Percentiles rank a stretch among this genome's conserved stretches.
Conservation (phyloP, 2,329 filamentous ascomycete species). For the Ramularia endophylla region DNA sequence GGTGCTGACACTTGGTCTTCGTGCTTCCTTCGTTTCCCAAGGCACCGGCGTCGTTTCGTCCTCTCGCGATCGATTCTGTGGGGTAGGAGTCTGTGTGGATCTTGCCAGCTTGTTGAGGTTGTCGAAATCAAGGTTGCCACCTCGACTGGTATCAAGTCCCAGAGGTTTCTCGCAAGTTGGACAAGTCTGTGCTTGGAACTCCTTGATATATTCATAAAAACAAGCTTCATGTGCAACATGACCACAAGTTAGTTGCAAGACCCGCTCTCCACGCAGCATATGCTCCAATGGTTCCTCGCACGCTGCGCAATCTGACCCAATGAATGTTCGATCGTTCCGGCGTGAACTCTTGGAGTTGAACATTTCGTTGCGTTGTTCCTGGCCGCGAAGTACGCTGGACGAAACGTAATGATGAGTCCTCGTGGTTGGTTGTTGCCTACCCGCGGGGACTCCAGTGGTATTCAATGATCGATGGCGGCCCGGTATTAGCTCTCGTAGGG, state of each 20-base stretch:
- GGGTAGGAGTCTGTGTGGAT: constrained; percentile 55
- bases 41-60: constrained; percentile 44
- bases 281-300: constrained; percentile 97
- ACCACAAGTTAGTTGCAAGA: constrained; percentile 92
- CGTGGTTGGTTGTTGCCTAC: too few species aligned
- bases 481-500: constrained; percentile 16
- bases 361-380: constrained; percentile 27
- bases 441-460: constrained; percentile 6
- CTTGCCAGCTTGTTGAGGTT: constrained; percentile 93
- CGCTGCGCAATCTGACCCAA: constrained; percentile 89
- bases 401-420: too few species aligned
- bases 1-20: constrained; percentile 12
- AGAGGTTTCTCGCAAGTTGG: constrained; percentile 89
- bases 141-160: constrained; percentile 84
- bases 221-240: constrained; percentile 98
- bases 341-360: constrained; percentile 26
- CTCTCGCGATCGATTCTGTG: constrained; percentile 38
- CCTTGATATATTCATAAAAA: constrained; percentile 97
- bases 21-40: constrained; percentile 52
- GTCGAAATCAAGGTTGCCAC: constrained; percentile 74
- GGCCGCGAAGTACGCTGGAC: constrained; percentile 5
- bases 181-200: constrained; percentile 89
- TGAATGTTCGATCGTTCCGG: constrained; percentile 86
- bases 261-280: constrained; percentile 85
- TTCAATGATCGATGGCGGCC: constrained; percentile 10